phyloP scores from a whole-genome alignment of 139 green algal genomes.

The Chlamydomonas incerta region DNA sequence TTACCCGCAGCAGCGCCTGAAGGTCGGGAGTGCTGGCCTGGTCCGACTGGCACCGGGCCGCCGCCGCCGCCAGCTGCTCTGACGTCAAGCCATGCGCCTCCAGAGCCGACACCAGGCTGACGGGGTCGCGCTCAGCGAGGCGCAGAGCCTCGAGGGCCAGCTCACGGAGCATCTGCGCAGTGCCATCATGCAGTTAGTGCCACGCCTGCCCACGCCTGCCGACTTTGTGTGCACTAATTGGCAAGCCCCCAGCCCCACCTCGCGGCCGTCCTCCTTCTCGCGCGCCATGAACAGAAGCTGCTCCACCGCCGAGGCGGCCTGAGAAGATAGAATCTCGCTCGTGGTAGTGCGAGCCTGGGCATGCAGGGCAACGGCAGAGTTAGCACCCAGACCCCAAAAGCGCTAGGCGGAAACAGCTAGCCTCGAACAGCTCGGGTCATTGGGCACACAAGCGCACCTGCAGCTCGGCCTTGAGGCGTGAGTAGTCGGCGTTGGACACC shows the following conservation, averaged over 20 bases:
- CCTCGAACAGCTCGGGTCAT: no score
- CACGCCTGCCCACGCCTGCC: no score
- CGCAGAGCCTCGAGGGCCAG: background rate
- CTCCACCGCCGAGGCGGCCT: background rate
- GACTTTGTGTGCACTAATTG: no score
- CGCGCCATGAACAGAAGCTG: background rate
- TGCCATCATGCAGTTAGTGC: no score
- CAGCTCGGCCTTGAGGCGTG: background rate
- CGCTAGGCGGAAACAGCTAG: no score
- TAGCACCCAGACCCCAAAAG: no score
- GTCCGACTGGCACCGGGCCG: background rate
- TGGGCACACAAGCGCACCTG: no score
- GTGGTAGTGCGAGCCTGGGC: constrained; percentile 7
- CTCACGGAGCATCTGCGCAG: constrained; percentile 1
- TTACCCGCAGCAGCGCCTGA: constrained; percentile 7
- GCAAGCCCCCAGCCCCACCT: constrained; percentile 10
- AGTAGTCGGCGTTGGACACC: background rate
- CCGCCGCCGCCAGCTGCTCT: background rate
- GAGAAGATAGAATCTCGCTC: background rate
- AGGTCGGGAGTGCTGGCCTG: background rate
- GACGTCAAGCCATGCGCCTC: background rate
- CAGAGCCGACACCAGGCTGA: background rate
- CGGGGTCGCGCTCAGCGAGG: background rate
- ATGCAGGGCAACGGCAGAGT: no score
- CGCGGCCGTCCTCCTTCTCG: background rate